Base-by-base conservation (phyloP, 768 basidiomycete genomes). In the Lactarius tabidus region DNA sequence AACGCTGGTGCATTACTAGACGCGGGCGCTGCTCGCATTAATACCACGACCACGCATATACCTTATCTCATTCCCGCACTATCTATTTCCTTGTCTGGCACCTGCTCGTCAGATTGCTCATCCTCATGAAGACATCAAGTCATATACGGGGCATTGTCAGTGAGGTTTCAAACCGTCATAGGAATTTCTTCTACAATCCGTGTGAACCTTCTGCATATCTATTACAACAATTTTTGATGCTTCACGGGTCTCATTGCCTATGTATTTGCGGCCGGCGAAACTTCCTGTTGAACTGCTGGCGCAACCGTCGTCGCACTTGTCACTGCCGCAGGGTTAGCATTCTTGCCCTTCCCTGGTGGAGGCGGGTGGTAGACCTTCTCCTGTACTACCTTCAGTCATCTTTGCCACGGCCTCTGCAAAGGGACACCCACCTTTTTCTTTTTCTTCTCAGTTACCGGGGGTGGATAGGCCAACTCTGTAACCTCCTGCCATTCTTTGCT, bases 281-380 rank as follows among this genome's bases (percentile, higher is more conserved):
- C 26, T 29, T 61, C 64, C 20, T 23, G 17, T 29, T 57, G 60
- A 20, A 23, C 23, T 20, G 36, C 23, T 17, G 29, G 12, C n/a
- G 26, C 62, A 29, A 43, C 31, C 14, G 63, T 53, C 17, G n/a
- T 31, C 12, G 35, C 45, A 33, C 41, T 20, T 15, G 41, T 29
- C 45, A 43, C 20, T 31, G 72, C 66, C 3, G 74, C 69, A 39
- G 74, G 74, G 14, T 73, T 72, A 6, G 77, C 79, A 56, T 85
- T 85, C 75, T 81, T 90, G 48, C 88, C 90, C 69, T 86, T 92
- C 1, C 89, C 90, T 0, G 89, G 89, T 2, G 90, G 91, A 9
- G 90, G 91, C 4, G 91, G 91, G 71, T 89, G 88, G 78, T 91
- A 93, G 9, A 87, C 86, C 74, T 91, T 91, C 62, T 86, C 87